These are phyloP conservation scores for Pythium angustatum DNA, from an alignment of 352 stramenopile genomes.

Conservation along the genomic window DNA sequence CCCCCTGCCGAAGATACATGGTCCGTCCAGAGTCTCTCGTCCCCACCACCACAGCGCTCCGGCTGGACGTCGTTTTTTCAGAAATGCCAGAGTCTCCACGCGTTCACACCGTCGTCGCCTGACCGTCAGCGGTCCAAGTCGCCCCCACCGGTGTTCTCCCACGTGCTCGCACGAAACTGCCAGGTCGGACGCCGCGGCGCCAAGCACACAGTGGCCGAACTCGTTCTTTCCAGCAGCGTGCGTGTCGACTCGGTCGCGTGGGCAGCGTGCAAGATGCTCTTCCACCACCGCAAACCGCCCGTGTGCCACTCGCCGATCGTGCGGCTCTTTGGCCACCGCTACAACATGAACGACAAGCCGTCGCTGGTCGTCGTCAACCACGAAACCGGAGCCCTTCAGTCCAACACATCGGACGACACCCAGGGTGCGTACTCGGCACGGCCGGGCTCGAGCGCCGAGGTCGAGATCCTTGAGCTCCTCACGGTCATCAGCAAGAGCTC, in stretches of 20 bases:
- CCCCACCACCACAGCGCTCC: slow-evolving; percentile 2
- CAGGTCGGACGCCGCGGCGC: slow-evolving; percentile 16
- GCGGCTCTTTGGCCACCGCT: slow-evolving; percentile 27
- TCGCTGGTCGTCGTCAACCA: slow-evolving; percentile 12
- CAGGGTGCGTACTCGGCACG: slow-evolving; percentile 14
- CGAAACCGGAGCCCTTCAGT: not conserved
- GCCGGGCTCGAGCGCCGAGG: slow-evolving; percentile 24
- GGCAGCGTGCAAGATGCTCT: slow-evolving; percentile 32
- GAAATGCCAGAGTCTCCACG: slow-evolving; percentile 25
- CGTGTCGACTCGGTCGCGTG: slow-evolving; percentile 31
- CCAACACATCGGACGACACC: not conserved
- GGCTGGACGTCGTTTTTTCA: slow-evolving; percentile 32
- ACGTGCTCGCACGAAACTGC: slow-evolving; percentile 23
- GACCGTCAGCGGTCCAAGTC: not conserved
- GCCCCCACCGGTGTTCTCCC: slow-evolving; percentile 6
- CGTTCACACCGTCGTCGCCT: not conserved
- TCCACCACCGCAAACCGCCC: slow-evolving; percentile 29
- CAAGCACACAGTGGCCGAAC: slow-evolving; percentile 1
- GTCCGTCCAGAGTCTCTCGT: not conserved
- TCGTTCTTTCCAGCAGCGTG: slow-evolving; percentile 22
- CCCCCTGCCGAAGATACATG: not conserved
- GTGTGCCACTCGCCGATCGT: slow-evolving; percentile 33
- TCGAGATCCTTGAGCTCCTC: slow-evolving; percentile 31
- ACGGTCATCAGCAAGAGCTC: slow-evolving; percentile 30
- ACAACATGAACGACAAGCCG: slow-evolving; percentile 32